phyloP scores from a whole-genome alignment of 306 rosid genomes.

The Castanospermum australe region DNA sequence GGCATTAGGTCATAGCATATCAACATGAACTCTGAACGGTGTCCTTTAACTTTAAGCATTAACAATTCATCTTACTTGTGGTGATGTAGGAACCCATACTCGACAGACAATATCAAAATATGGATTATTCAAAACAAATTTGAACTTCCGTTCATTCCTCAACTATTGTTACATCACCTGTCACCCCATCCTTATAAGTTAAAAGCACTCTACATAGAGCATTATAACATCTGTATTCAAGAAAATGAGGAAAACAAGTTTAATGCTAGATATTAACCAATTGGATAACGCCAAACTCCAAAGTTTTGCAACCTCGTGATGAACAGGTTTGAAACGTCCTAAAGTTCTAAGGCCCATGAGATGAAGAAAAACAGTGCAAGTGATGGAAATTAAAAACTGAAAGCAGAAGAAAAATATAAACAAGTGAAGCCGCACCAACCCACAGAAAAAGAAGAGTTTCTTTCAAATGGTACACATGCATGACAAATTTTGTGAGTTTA shows the following conservation, averaged over 20 bases:
- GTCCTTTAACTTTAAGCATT: not conserved
- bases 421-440: not conserved
- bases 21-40: not conserved
- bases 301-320: not conserved
- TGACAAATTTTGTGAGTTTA: not conserved
- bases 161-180: not conserved
- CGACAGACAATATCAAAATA: not conserved
- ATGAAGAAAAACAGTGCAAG: not conserved
- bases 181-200: not conserved
- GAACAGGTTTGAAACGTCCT: slow-evolving; percentile 8
- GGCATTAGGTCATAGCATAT: not conserved
- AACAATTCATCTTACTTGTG: not conserved
- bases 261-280: not conserved
- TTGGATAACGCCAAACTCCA: not conserved
- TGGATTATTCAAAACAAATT: not conserved
- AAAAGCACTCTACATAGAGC: slow-evolving; percentile 1
- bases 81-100: not conserved
- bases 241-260: not conserved
- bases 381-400: not conserved
- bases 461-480: not conserved
- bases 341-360: slow-evolving; percentile 1
- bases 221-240: not conserved
- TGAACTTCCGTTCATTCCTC: not conserved
- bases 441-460: not conserved
- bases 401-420: not conserved